A percentile compares a stretch with the other conserved stretches of the same genome.
phyloP scores from a whole-genome alignment of 139 green algal genomes.

The Chlamydomonas eustigma region DNA sequence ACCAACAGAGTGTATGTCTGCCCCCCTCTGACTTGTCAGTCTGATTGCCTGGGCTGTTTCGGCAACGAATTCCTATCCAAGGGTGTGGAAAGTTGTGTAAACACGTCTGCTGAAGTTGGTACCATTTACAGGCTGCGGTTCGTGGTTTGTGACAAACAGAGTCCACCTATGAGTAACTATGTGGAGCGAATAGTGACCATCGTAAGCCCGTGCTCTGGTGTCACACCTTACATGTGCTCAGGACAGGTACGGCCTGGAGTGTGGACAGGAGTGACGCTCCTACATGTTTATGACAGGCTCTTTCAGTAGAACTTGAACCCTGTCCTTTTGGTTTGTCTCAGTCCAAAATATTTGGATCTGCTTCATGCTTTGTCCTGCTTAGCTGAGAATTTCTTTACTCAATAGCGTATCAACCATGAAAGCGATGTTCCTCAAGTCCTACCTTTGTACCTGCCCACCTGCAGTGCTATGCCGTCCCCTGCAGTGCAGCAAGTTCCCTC shows the following conservation, averaged over 20 bases:
- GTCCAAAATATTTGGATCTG: too few relatives aligned
- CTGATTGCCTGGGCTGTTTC: constrained; percentile 22
- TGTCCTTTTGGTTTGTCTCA: too few relatives aligned
- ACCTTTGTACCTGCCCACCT: neutral
- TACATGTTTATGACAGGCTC: too few relatives aligned
- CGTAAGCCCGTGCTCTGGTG: constrained; percentile 7
- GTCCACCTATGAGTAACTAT: neutral
- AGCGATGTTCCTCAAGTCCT: too few relatives aligned
- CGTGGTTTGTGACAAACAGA: constrained; percentile 29
- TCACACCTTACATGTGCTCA: constrained; percentile 8
- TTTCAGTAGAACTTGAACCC: too few relatives aligned
- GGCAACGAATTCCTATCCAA: constrained; percentile 35
- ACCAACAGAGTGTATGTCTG: constrained; percentile 31
- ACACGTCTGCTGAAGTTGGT: constrained; percentile 23
- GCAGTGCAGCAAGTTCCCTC: neutral
- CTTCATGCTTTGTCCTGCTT: too few relatives aligned
- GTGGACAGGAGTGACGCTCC: too few relatives aligned
- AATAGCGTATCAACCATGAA: too few relatives aligned
- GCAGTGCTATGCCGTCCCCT: constrained; percentile 20
- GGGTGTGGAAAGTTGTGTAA: constrained; percentile 31
- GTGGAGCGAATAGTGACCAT: constrained; percentile 26
- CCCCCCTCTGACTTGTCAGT: constrained; percentile 29
- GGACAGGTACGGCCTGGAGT: neutral
- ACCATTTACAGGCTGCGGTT: constrained; percentile 28
- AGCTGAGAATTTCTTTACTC: too few relatives aligned